Evolutionary conservation across 1,284 basidiomycete species (phyloP), one percentile per base, ranked within the genome.

Genomic region (Athelia psychrophila): DNA sequence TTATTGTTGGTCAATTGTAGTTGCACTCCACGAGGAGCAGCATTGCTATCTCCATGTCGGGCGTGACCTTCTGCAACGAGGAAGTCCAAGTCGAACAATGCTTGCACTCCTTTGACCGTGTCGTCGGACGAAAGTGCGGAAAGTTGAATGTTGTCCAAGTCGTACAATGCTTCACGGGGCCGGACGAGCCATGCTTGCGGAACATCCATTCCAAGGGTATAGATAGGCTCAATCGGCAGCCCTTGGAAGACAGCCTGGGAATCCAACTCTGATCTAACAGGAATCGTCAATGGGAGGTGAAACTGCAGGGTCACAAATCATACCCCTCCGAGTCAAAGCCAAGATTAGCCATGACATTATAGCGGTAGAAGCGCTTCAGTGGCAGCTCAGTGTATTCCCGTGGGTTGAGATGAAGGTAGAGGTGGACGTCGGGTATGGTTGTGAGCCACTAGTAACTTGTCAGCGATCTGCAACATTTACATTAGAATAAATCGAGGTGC

Each of bases 131-230:
- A 75, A 2, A 95, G 74, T 36, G 82, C 80, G 3, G 79, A 78
- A 6, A 98, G 81, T 40, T 95, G 89, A 51, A 99, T 90, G 64
- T 99, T 99, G 73, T 99, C 97, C 22, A 99, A 83, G 67, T 99
- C 96, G 58, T 97, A 93, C 0, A 90, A 76, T 0, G 95, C 91
- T 62, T 94, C 86, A 20, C 83, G 82, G 0, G 96, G 95, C 47
- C 93, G 89, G 15, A 95, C 92, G 18, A 98, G 81, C 95, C 96
- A 98, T 0, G 95, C 83, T 1, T 86, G 79, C 2, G 92, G 91
- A 1, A 93, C 86, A 52, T 98, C 94, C 80, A 98, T 87, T 2
- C 84, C 86, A 9, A 99, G 79, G 0, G 96, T 99, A 58, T 96
- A 91, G 54, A 99, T 93, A 0, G 94, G 79, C 56, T 86, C 79